Evolutionary conservation across 345 rosid genomes (phyloP), one percentile per base, ranked within the genome.

Genomic region (Clausena lansium): DNA sequence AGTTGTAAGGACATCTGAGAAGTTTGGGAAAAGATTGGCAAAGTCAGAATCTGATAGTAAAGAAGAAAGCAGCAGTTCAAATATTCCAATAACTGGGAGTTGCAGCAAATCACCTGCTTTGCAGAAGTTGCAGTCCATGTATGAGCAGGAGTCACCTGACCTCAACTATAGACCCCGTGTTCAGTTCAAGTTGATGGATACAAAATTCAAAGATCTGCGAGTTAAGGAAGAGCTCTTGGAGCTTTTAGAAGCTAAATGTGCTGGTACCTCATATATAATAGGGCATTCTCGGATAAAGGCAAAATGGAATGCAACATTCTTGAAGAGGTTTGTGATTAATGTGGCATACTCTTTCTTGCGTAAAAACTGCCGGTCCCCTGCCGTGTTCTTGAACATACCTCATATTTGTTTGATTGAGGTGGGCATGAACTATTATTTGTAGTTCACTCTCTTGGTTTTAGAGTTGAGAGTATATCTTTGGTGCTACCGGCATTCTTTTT

Each of bases 391-490:
- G 87, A 89, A 87, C 84, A 91, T 95, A 78, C 99, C 99, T 75
- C 97, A 86, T 50, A 90, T 90, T 60, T 93, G 97, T 78, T 81
- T 93, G 75, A 93, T 95, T 67, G 89, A 92, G 86, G 98, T 95
- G 60, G 99, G 99, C n/a, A 87, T 92, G 92, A 96, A 91, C 88
- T 96, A 94, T 83, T 78, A 77, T 76, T 70, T 96, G 76, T 94
- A 82, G 77, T 28, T 47, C 61, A 41, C 45, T 74, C n/a, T 20
- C 55, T 20, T 20, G 70, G 24, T 61, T 20, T 20, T 62, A 1
- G 36, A 38, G 10, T 47, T 27, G 27, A 4, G 35, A 36, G 69
- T 8, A 7, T 33, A 11, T 45, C 33, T 67, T 68, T 30, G 50
- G 19, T 30, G 5, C 11, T 50, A 11, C 6, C 2, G 32, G 35